Conservation (phyloP, 352 stramenopile species). For the Phytophthora sansomeana region DNA sequence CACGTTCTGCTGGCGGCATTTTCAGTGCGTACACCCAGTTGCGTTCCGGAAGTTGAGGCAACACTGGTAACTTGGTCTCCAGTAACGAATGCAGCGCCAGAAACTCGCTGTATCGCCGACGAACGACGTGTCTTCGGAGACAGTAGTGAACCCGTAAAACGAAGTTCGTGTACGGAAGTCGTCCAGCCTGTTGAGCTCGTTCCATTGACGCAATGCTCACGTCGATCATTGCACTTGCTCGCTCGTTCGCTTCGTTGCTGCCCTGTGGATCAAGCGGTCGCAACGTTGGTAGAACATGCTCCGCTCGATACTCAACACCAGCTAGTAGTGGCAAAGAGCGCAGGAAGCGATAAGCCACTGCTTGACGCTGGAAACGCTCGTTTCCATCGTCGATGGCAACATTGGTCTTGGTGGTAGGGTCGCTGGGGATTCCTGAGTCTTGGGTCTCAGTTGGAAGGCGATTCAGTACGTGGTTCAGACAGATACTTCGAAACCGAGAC, state of each 20-base stretch:
- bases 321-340: constrained; percentile 54
- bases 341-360: constrained; percentile 74
- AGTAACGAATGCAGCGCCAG: constrained; percentile 51
- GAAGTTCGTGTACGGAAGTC: constrained; percentile 79
- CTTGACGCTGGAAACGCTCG: constrained; percentile 62
- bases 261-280: constrained; percentile 45
- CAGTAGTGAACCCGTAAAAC: constrained; percentile 79
- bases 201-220: constrained; percentile 70
- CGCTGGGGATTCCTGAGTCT: background rate
- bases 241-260: constrained; percentile 34
- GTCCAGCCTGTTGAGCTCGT: constrained; percentile 56
- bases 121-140: constrained; percentile 70
- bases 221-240: constrained; percentile 70
- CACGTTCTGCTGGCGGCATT: constrained; percentile 43
- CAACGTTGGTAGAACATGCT: constrained; percentile 57
- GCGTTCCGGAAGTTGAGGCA: constrained; percentile 58
- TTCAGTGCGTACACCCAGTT: constrained; percentile 56
- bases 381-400: constrained; percentile 14
- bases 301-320: constrained; percentile 30
- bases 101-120: constrained; percentile 76
- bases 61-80: constrained; percentile 51
- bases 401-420: constrained; percentile 12
- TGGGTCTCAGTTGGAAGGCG: constrained; percentile 14
- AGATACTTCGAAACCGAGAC: constrained; percentile 54
- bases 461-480: constrained; percentile 52